These are phyloP conservation scores for Arthrobotrys pseudoclavata DNA, from an alignment of 2,329 filamentous ascomycete species.

Conservation along the genomic window DNA sequence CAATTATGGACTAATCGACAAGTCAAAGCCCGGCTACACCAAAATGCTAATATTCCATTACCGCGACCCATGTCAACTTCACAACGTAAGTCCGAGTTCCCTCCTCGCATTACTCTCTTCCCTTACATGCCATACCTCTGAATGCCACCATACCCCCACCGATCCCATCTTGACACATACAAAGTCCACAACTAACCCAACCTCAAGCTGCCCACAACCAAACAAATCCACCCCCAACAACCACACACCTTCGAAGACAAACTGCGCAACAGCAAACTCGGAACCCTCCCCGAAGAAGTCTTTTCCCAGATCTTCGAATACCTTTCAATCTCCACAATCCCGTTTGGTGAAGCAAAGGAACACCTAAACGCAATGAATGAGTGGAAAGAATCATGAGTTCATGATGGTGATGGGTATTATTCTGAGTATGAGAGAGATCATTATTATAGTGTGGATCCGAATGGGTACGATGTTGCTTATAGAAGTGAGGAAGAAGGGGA, in stretches of 20 bases:
- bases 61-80: slow-evolving; percentile 69
- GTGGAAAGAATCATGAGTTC: not conserved
- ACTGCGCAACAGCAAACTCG: not conserved
- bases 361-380: not conserved
- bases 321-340: not conserved
- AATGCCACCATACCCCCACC: not conserved
- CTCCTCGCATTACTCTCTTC: too few species aligned
- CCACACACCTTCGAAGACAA: not conserved
- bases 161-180: not conserved
- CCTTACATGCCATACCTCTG: too few species aligned
- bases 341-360: not conserved
- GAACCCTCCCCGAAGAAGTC: slow-evolving; percentile 14
- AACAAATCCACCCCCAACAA: slow-evolving; percentile 9
- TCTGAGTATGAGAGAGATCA: not conserved
- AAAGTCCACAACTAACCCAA: too few species aligned
- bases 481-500: not conserved
- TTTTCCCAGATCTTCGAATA: not conserved
- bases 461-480: not conserved
- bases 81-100: not conserved
- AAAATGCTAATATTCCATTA: slow-evolving; percentile 73
- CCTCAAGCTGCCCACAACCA: not conserved
- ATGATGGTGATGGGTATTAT: not conserved
- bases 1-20: slow-evolving; percentile 66
- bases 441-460: not conserved
- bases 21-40: slow-evolving; percentile 70